phyloP scores from a whole-genome alignment of 805 yeast genomes.

The Priceomyces carsonii region DNA sequence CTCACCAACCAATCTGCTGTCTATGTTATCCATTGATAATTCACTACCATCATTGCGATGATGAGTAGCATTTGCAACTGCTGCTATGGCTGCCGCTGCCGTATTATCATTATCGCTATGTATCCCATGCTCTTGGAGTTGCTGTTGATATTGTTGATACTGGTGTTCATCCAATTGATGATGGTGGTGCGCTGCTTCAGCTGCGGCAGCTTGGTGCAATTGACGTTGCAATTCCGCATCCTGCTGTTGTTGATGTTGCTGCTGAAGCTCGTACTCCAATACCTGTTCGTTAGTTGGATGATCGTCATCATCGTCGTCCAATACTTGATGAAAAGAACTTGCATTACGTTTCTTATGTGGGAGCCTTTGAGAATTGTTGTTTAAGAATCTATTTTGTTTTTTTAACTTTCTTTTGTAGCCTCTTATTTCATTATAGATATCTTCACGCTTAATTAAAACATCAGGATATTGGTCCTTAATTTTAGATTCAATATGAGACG shows the following conservation, averaged over 20 bases:
- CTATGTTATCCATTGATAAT: constrained; percentile 45
- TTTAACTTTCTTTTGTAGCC: constrained; percentile 54
- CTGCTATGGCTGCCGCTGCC: constrained; percentile 43
- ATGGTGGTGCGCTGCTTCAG: constrained; percentile 25
- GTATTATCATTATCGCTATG: constrained; percentile 24
- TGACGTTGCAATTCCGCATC: constrained; percentile 25
- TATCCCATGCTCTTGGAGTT: constrained; percentile 22
- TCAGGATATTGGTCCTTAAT: constrained; percentile 53
- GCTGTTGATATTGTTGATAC: constrained; percentile 29
- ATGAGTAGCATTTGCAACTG: constrained; percentile 34
- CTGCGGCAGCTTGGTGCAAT: constrained; percentile 23
- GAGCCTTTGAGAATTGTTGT: constrained; percentile 13
- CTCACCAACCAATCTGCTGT: constrained; percentile 46
- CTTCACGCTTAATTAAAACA: constrained; percentile 55
- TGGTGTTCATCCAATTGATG: constrained; percentile 23
- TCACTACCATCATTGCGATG: constrained; percentile 27
- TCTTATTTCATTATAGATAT: constrained; percentile 57
- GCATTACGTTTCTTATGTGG: constrained; percentile 25
- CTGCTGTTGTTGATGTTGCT: constrained; percentile 22
- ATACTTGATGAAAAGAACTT: constrained; percentile 23
- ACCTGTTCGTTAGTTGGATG: constrained; percentile 17
- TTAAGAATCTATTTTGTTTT: constrained; percentile 34
- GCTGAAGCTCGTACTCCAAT: constrained; percentile 15
- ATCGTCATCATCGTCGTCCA: constrained; percentile 18
- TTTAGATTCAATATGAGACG: constrained; percentile 53